Evolutionary conservation across 192 early-diverging fungal species (phyloP).

Genomic region (Chytriomyces confervae): DNA sequence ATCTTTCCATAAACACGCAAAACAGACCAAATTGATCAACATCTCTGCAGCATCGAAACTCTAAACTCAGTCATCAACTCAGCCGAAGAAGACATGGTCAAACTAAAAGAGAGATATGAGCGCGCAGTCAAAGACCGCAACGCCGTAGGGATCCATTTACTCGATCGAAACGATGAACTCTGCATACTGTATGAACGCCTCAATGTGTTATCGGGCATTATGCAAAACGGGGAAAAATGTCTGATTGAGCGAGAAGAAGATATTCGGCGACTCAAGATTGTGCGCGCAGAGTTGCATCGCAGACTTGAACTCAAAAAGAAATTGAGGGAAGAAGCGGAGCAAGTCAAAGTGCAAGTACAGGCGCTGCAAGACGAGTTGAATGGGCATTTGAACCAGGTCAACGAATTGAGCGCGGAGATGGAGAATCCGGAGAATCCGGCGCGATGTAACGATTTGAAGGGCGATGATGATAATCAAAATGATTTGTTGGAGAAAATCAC

Average conservation of each 20-base stretch:
- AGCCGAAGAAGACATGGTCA: slow-evolving; percentile 60
- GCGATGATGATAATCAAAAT: slow-evolving; percentile 54
- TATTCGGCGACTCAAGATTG: slow-evolving; percentile 51
- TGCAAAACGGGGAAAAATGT: slow-evolving; percentile 49
- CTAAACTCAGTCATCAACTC: slow-evolving; percentile 59
- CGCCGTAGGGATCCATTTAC: slow-evolving; percentile 56
- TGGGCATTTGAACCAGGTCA: slow-evolving; percentile 33
- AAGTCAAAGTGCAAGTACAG: slow-evolving; percentile 29
- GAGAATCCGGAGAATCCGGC: slow-evolving; percentile 56
- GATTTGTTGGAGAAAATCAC: slow-evolving; percentile 58
- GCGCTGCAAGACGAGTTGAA: slow-evolving; percentile 35
- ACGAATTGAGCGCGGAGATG: slow-evolving; percentile 49
- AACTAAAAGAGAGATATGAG: slow-evolving; percentile 56
- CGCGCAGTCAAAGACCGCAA: slow-evolving; percentile 59
- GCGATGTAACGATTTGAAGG: slow-evolving; percentile 57
- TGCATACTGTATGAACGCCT: slow-evolving; percentile 65
- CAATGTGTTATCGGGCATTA: slow-evolving; percentile 53
- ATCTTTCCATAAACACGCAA: background rate
- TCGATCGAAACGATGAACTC: slow-evolving; percentile 67
- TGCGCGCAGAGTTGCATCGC: slow-evolving; percentile 46
- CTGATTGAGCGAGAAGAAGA: slow-evolving; percentile 50
- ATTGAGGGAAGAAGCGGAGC: slow-evolving; percentile 35
- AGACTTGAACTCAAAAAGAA: slow-evolving; percentile 52
- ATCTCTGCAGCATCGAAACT: slow-evolving; percentile 62
- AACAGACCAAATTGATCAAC: slow-evolving; percentile 66